phyloP scores from a whole-genome alignment of 1,139 yeast species.

The Protomyces arabidopsidicola region DNA sequence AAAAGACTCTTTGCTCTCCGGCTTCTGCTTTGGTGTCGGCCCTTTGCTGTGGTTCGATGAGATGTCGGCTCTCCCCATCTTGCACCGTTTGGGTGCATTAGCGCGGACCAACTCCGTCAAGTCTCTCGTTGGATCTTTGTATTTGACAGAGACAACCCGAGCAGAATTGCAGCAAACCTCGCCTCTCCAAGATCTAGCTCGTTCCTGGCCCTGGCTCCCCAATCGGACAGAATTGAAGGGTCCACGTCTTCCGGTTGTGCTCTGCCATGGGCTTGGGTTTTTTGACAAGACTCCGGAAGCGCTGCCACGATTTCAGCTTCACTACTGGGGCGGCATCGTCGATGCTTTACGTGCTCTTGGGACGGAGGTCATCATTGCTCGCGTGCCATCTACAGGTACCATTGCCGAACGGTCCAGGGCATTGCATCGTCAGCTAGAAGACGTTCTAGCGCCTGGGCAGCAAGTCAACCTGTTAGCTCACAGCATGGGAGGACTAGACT shows the following conservation, averaged over 20 bases:
- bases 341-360: conserved; percentile 54
- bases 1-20: too few species aligned
- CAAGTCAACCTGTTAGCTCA: conserved; percentile 72
- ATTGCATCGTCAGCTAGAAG: conserved; percentile 27
- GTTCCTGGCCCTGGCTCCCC: conserved; percentile 24
- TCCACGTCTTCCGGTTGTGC: conserved; percentile 25
- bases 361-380: conserved; percentile 59
- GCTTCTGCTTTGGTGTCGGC: too few species aligned
- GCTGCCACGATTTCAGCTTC: conserved; percentile 27
- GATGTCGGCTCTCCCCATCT: neutral
- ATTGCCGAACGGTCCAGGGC: conserved; percentile 43
- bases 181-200: neutral
- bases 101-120: neutral
- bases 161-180: neutral
- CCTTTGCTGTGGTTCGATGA: neutral
- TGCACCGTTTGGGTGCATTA: neutral
- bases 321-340: conserved; percentile 67
- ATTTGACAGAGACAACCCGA: neutral
- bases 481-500: conserved; percentile 91
- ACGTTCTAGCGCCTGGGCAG: conserved; percentile 38
- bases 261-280: conserved; percentile 29
- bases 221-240: conserved; percentile 9
- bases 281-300: conserved; percentile 28
- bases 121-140: neutral
- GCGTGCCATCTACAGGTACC: conserved; percentile 70